Percentiles rank a stretch among this genome's conserved stretches.
phyloP scores from a whole-genome alignment of 306 rosid species.

The Cajanus cajan region DNA sequence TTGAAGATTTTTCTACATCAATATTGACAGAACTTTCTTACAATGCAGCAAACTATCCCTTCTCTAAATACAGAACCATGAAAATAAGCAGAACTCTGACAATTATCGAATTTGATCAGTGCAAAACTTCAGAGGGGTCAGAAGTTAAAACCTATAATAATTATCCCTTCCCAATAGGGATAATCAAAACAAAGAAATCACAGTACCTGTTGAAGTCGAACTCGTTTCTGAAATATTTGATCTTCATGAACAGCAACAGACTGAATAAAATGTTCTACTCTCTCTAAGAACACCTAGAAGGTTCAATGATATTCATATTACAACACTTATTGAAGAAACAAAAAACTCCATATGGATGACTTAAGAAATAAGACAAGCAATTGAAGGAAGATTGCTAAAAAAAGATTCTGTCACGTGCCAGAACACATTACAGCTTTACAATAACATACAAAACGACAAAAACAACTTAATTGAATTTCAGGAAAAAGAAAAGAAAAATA shows the following conservation, averaged over 20 bases:
- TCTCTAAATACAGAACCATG: slow-evolving; percentile 15
- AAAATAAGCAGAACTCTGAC: neutral
- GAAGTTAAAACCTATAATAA: neutral
- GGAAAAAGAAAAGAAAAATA: slow-evolving; percentile 26
- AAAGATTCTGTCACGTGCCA: neutral
- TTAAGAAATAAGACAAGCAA: slow-evolving; percentile 6
- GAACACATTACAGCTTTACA: slow-evolving; percentile 8
- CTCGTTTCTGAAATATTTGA: slow-evolving; percentile 92
- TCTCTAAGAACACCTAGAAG: slow-evolving; percentile 71
- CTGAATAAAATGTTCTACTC: slow-evolving; percentile 85
- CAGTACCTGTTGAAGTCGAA: slow-evolving; percentile 84
- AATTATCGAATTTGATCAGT: neutral
- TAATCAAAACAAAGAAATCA: slow-evolving; percentile 7
- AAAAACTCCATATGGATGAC: slow-evolving; percentile 6
- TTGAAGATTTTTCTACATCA: neutral
- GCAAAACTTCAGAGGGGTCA: slow-evolving; percentile 2
- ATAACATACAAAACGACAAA: neutral
- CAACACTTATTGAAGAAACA: slow-evolving; percentile 13
- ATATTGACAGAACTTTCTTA: slow-evolving; percentile 5
- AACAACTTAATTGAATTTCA: neutral
- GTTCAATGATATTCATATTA: slow-evolving; percentile 24
- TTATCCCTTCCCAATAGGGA: neutral
- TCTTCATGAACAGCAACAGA: slow-evolving; percentile 77
- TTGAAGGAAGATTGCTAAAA: slow-evolving; percentile 13
- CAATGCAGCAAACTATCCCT: neutral